Evolutionary conservation across 345 rosid genomes (phyloP).

Genomic region (Syzygium aqueum): DNA sequence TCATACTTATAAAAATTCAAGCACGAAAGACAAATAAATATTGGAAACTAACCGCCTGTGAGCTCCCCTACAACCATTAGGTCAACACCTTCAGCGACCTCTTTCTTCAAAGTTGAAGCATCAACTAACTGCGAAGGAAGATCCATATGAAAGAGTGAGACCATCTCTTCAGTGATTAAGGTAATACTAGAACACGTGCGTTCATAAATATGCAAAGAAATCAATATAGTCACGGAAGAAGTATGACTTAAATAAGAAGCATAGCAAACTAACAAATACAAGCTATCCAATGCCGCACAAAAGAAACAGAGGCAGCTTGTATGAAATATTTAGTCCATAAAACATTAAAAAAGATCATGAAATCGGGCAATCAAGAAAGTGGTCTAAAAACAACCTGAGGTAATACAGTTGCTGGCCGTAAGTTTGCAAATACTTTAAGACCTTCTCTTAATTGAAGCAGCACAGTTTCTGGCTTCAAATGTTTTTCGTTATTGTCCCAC

Average conservation of each 20-base stretch:
- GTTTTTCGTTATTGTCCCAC: slow-evolving; percentile 88
- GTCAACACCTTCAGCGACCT: slow-evolving; percentile 95
- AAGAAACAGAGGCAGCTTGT: background rate
- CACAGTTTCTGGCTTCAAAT: slow-evolving; percentile 90
- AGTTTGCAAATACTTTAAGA: slow-evolving; percentile 85
- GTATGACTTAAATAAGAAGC: background rate
- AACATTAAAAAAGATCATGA: background rate
- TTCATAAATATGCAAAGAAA: background rate
- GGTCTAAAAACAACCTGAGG: slow-evolving; percentile 49
- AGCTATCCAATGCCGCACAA: background rate
- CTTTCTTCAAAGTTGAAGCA: slow-evolving; percentile 92
- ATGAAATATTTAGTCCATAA: background rate
- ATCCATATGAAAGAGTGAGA: background rate
- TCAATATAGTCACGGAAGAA: background rate
- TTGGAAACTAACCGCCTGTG: slow-evolving; percentile 69
- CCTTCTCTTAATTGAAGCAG: slow-evolving; percentile 77
- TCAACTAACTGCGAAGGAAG: slow-evolving; percentile 61
- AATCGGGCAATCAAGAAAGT: background rate
- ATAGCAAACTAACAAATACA: background rate
- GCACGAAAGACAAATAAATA: background rate
- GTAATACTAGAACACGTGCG: background rate
- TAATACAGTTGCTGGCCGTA: slow-evolving; percentile 83
- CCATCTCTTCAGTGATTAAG: background rate
- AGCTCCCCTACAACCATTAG: slow-evolving; percentile 98
- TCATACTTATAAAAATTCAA: background rate